A percentile compares a stretch with the other conserved stretches of the same genome.
Evolutionary conservation across 2,329 filamentous ascomycete genomes (phyloP).

Genomic region (Colletotrichum sp.): DNA sequence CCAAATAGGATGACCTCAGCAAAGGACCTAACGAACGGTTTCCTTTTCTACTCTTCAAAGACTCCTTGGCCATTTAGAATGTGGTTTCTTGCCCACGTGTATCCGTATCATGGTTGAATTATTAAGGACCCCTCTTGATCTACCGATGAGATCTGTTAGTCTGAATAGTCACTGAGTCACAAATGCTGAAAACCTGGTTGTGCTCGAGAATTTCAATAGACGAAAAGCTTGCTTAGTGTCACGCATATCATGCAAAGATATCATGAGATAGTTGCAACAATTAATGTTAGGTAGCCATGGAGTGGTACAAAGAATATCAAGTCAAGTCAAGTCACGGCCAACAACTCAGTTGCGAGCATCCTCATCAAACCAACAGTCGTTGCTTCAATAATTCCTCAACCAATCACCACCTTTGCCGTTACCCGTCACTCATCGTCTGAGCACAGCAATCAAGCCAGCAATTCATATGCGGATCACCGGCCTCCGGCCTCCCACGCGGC

Average conservation of each 20-base stretch:
- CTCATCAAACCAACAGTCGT: background rate
- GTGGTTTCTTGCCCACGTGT: background rate
- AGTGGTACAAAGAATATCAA: background rate
- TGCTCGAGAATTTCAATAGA: background rate
- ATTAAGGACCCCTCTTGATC: background rate
- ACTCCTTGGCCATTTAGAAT: background rate
- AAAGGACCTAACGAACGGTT: background rate
- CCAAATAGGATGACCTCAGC: background rate
- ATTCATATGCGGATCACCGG: background rate
- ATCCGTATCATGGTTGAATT: background rate
- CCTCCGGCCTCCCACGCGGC: background rate
- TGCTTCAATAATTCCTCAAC: background rate
- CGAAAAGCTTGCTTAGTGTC: background rate
- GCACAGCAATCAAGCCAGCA: background rate
- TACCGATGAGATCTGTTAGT: fast-evolving
- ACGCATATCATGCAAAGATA: background rate
- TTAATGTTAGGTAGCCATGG: background rate
- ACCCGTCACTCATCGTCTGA: background rate
- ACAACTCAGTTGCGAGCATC: background rate
- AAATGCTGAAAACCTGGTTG: background rate
- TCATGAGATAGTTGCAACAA: background rate
- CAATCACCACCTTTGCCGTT: background rate
- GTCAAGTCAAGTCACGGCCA: background rate
- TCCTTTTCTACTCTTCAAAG: background rate
- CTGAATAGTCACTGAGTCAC: background rate